Evolutionary conservation across 2,329 filamentous ascomycete genomes (phyloP), one percentile per base, ranked within the genome.

Genomic region (Metarhizium sp.): DNA sequence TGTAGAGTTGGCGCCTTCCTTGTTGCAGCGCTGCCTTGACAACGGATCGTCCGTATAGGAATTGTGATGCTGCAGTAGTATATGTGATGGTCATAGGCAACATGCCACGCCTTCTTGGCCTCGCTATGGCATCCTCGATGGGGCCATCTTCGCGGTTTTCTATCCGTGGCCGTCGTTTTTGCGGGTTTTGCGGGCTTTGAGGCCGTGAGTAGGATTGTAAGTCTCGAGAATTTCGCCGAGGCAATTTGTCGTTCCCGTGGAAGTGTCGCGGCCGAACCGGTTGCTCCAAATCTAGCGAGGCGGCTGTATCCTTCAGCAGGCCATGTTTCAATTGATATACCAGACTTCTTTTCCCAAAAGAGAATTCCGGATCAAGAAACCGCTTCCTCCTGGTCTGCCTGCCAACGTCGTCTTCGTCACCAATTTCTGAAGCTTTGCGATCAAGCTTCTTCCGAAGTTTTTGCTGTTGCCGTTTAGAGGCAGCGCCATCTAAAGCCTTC

Each of bases 11-110:
- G 56, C 94, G 84, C 38, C 83, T 78, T 11, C 76, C 76, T 50
- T 72, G 67, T 60, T 79, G 83, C 20, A 99, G 74, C 0, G 91
- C 92, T 20, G 92, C 88, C 59, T 87, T 79, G 25, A 97, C 90
- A 2, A 89, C 84, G 2, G 87, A 88, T 48, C 81, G 82, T 6
- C 94, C 94, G 66, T 95, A 97, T 2, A 99, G 76, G 63, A 96
- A 97, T 59, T 96, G 87, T 0, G 92, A 96, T 5, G 90, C 89
- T 0, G 92, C 87, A 0, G 90, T 95, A 0, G 89, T 90, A 66
- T 92, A 83, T 50, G 71, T 69, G 57, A 73, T 59, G 1, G 64
- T 70, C 64, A 72, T 67, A 10, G 68, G 61, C 66, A 71, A 71
- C 66, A 70, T 66, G 36, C 61, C 64, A 34, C 64, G 66, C 50